Evolutionary conservation across 768 basidiomycete genomes (phyloP).

Genomic region (Pulveroboletus sp.): DNA sequence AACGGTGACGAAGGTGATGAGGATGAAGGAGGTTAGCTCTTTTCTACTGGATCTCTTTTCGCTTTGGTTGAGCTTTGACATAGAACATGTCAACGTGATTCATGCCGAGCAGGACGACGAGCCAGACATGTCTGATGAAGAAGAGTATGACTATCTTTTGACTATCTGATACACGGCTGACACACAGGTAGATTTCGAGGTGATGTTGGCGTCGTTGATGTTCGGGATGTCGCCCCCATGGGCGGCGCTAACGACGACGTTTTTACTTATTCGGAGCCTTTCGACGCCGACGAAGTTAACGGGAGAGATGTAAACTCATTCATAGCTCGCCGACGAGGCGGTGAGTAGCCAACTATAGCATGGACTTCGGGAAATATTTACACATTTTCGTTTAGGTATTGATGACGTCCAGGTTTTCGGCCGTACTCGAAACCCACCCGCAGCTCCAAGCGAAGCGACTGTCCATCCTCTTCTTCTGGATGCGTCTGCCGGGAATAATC

Average conservation of each 20-base stretch:
- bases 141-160: conserved; percentile 44
- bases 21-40: conserved; percentile 21
- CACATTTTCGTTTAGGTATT: conserved; percentile 32
- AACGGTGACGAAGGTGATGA: conserved; percentile 55
- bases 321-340: conserved; percentile 53
- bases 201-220: conserved; percentile 39
- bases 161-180: conserved; percentile 13
- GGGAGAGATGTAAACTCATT: conserved; percentile 39
- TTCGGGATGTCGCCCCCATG: conserved; percentile 29
- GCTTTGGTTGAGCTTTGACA: conserved; percentile 7
- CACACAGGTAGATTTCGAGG: conserved; percentile 35
- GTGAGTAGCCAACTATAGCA: conserved; percentile 1
- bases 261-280: conserved; percentile 53
- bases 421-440: conserved; percentile 47
- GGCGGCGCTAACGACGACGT: conserved; percentile 42
- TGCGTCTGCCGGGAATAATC: conserved; percentile 43
- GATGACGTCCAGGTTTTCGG: conserved; percentile 65
- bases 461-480: conserved; percentile 83
- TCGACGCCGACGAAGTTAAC: conserved; percentile 45
- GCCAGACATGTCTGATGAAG: conserved; percentile 64
- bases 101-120: conserved; percentile 61
- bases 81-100: conserved; percentile 54
- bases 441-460: conserved; percentile 61
- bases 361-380: neutral
- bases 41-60: neutral